A percentile compares a stretch with the other conserved stretches of the same genome.
Evolutionary conservation across 2,329 filamentous ascomycete species (phyloP).

Genomic region (Aspergillus sp.): DNA sequence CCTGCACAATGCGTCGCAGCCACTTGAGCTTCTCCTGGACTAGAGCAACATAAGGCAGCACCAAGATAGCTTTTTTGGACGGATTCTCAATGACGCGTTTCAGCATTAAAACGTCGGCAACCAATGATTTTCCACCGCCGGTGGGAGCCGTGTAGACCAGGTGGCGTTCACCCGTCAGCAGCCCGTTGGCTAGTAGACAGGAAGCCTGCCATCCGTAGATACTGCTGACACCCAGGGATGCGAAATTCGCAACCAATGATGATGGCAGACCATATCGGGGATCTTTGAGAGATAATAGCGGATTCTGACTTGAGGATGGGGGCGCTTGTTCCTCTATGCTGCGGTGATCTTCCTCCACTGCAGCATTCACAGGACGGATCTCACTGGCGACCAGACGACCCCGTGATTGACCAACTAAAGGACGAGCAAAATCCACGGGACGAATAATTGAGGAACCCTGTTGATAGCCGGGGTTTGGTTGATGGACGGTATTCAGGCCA

Average conservation of each 20-base stretch:
- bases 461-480: background rate
- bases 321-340: conserved; percentile 46
- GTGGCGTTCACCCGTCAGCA: conserved; percentile 60
- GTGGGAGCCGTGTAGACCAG: conserved; percentile 75
- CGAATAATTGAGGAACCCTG: conserved; percentile 9
- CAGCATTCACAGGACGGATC: conserved; percentile 23
- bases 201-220: conserved; percentile 78
- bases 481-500: background rate
- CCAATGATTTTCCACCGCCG: conserved; percentile 69
- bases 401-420: conserved; percentile 17
- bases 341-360: conserved; percentile 7
- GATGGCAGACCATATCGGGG: conserved; percentile 56
- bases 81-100: conserved; percentile 61
- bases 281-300: conserved; percentile 55
- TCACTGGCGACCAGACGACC: conserved; percentile 36
- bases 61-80: conserved; percentile 61
- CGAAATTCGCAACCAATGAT: conserved; percentile 58
- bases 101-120: conserved; percentile 66
- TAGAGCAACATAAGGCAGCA: conserved; percentile 70
- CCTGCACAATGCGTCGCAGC: conserved; percentile 61
- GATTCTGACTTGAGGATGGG: conserved; percentile 34
- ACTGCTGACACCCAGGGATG: conserved; percentile 58
- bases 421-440: conserved; percentile 22
- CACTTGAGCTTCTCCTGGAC: conserved; percentile 74
- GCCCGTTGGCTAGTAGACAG: conserved; percentile 61